Evolutionary conservation across 2,329 filamentous ascomycete genomes (phyloP).

Genomic region (Capronia americana): DNA sequence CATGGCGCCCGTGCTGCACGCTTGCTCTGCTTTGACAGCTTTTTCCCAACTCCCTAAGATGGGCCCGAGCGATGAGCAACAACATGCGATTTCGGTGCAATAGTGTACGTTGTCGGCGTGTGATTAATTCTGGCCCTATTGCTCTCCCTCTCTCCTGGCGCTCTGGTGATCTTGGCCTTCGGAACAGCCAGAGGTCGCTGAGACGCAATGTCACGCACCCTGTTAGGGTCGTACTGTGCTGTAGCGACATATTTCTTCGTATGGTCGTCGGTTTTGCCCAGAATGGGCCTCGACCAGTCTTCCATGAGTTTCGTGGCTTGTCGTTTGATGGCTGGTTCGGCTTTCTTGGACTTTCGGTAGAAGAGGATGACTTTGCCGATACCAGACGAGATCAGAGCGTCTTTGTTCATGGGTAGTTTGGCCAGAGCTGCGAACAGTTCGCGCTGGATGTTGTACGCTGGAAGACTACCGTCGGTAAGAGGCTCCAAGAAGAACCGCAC

Average conservation of each 20-base stretch:
- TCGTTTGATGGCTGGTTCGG: conserved; percentile 86
- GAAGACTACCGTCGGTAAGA: conserved; percentile 88
- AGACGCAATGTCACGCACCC: conserved; percentile 34
- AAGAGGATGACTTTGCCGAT: conserved; percentile 97
- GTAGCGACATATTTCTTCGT: conserved; percentile 74
- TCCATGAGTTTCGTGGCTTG: conserved; percentile 90
- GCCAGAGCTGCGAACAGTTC: conserved; percentile 84
- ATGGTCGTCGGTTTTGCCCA: conserved; percentile 93
- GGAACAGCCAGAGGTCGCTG: conserved; percentile 55
- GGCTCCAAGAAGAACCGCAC: conserved; percentile 98
- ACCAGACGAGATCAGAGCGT: conserved; percentile 84
- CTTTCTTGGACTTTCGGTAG: conserved; percentile 93
- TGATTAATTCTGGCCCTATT: conserved; percentile 66
- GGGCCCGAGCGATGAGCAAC: neutral
- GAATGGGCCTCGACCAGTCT: conserved; percentile 93
- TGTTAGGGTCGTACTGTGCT: conserved; percentile 64
- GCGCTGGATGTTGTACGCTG: conserved; percentile 96
- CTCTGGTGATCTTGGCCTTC: conserved; percentile 39
- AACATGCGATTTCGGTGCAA: conserved; percentile 56
- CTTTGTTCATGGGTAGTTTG: conserved; percentile 86
- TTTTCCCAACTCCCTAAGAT: conserved; percentile 2
- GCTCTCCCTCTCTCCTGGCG: conserved; percentile 39
- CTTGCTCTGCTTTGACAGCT: neutral
- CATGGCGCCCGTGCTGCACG: conserved; percentile 5
- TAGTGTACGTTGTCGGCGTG: conserved; percentile 66